Evolutionary conservation across 768 basidiomycete genomes (phyloP).

Genomic region (Auricularia cornea): DNA sequence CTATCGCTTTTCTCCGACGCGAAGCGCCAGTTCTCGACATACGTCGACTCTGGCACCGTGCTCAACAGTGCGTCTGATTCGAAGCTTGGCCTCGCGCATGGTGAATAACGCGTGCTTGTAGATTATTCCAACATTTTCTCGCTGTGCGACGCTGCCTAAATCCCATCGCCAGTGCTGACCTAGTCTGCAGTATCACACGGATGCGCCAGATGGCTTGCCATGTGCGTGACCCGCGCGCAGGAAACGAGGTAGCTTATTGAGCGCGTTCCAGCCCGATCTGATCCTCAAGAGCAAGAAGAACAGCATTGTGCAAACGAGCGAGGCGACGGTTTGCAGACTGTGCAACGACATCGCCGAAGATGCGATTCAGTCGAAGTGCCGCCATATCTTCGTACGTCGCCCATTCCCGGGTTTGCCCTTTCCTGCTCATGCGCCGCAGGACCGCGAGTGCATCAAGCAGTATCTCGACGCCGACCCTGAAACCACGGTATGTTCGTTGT

Average conservation of each 20-base stretch:
- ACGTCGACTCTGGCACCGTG: conserved; percentile 81
- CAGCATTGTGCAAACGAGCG: conserved; percentile 47
- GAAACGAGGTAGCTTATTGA: not conserved
- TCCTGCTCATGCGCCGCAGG: conserved; percentile 20
- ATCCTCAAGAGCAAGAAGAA: conserved; percentile 84
- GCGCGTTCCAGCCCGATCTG: conserved; percentile 59
- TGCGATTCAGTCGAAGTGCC: conserved; percentile 88
- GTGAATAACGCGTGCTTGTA: conserved; percentile 20
- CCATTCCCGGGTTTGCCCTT: not conserved
- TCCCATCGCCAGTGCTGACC: too few relatives aligned
- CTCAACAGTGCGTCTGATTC: conserved; percentile 66
- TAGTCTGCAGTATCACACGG: conserved; percentile 55
- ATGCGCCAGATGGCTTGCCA: conserved; percentile 96
- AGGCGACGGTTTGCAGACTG: conserved; percentile 85
- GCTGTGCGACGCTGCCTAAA: conserved; percentile 33
- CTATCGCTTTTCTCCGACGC: conserved; percentile 87
- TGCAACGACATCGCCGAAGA: conserved; percentile 97
- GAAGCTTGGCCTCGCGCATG: not conserved
- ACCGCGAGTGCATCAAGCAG: conserved; percentile 91
- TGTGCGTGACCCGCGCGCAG: conserved; percentile 10
- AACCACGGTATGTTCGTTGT: conserved; percentile 37
- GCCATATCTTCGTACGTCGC: conserved; percentile 63
- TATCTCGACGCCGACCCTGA: conserved; percentile 75
- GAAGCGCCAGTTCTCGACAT: conserved; percentile 84
- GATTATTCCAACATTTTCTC: conserved; percentile 84